Conservation (phyloP, 75 land plant species). For the Sequoiadendron giganteum region DNA sequence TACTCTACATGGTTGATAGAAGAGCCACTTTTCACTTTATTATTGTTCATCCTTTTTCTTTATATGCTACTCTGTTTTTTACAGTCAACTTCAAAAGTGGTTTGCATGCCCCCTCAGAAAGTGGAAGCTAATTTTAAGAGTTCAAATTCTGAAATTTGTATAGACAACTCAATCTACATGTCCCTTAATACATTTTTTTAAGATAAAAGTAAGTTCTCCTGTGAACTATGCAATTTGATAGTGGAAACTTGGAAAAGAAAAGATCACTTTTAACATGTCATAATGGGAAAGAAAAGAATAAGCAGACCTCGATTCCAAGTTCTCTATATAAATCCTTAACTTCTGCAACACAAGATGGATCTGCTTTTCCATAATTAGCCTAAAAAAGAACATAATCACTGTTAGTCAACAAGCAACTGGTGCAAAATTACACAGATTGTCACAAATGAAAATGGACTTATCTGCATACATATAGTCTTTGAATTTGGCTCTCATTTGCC, state of each 20-base stretch:
- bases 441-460: neutral
- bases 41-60: neutral
- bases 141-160: neutral
- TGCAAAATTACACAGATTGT: conserved; percentile 3
- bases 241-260: neutral
- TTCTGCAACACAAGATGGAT: conserved; percentile 48
- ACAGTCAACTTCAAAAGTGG: neutral
- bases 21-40: neutral
- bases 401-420: neutral
- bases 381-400: conserved; percentile 11
- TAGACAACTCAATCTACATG: neutral
- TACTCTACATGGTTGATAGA: neutral
- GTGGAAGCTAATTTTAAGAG: neutral
- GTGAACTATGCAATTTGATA: neutral
- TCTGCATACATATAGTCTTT: conserved; percentile 43
- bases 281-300: neutral
- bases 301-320: conserved; percentile 67
- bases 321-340: conserved; percentile 71
- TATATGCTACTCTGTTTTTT: neutral
- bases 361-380: conserved; percentile 76
- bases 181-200: too few species aligned
- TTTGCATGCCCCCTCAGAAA: neutral
- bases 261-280: neutral
- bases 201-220: neutral
- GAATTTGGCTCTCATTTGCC: conserved; percentile 67